Evolutionary conservation across 2,329 filamentous ascomycete species (phyloP).

Genomic region (Aspergillus alliaceus): DNA sequence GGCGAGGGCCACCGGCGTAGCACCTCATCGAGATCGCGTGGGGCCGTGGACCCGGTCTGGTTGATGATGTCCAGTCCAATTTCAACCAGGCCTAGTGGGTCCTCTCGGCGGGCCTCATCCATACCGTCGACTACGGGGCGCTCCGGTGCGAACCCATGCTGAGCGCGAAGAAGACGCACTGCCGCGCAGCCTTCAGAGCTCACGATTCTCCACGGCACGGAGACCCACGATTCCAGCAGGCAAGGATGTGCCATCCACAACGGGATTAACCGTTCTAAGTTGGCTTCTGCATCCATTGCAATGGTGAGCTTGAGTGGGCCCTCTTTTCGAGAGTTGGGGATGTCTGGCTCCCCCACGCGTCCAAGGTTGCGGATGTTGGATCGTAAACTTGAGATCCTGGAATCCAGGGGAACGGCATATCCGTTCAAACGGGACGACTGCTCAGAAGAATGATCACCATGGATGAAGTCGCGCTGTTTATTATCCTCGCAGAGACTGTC

Average conservation of each 20-base stretch:
- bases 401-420: no score
- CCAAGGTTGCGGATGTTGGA: not conserved
- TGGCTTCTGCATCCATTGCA: not conserved
- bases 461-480: no score
- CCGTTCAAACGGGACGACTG: no score
- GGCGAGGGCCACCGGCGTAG: no score
- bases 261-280: not conserved
- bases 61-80: not conserved
- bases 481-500: not conserved
- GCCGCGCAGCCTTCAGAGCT: not conserved
- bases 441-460: not conserved
- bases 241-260: not conserved
- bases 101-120: not conserved
- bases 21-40: no score
- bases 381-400: not conserved
- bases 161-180: not conserved
- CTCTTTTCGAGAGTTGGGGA: not conserved
- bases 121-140: not conserved
- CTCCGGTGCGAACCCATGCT: not conserved
- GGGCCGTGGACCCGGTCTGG: no score
- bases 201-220: not conserved
- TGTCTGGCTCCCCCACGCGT: no score
- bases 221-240: not conserved
- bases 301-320: not conserved
- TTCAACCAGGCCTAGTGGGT: not conserved